phyloP scores from a whole-genome alignment of 306 rosid species.

The Cucurbita pepo region DNA sequence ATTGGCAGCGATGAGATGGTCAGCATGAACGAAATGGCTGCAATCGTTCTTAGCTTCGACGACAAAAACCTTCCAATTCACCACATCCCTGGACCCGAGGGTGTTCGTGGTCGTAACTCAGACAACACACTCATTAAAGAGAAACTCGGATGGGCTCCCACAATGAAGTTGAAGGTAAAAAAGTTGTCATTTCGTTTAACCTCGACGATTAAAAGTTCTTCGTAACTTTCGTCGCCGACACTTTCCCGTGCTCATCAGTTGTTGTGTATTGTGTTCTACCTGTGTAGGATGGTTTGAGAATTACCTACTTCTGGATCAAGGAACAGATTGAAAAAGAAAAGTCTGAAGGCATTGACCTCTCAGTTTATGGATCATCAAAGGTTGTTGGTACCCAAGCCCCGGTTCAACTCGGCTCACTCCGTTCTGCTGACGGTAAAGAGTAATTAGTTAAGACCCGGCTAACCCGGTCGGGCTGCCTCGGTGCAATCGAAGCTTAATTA shows the following conservation, averaged over 20 bases:
- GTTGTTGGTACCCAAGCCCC: conserved; percentile 97
- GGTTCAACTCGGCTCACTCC: conserved; percentile 88
- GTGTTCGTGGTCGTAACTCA: conserved; percentile 97
- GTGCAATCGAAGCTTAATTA: background rate
- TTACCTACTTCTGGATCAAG: conserved; percentile 93
- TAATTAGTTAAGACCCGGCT: conserved; percentile 4
- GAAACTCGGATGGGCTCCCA: conserved; percentile 99
- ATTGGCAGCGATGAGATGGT: conserved; percentile 99
- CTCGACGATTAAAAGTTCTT: background rate
- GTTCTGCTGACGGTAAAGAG: conserved; percentile 88
- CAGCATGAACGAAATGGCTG: conserved; percentile 99
- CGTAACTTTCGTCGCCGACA: background rate
- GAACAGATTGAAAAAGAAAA: conserved; percentile 97
- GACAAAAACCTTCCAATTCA: conserved; percentile 59
- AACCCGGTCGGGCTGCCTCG: background rate
- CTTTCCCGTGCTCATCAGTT: background rate
- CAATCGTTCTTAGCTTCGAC: conserved; percentile 86
- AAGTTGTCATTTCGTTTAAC: background rate
- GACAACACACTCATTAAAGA: conserved; percentile 92
- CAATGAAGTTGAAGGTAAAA: conserved; percentile 85
- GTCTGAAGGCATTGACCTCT: conserved; percentile 45
- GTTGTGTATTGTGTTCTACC: background rate
- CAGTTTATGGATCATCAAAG: conserved; percentile 76
- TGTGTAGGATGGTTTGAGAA: conserved; percentile 75
- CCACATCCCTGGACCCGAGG: conserved; percentile 98